These are phyloP conservation scores for Hymenoscyphus repandus DNA, from an alignment of 2,329 filamentous ascomycete genomes.

Conservation along the genomic window DNA sequence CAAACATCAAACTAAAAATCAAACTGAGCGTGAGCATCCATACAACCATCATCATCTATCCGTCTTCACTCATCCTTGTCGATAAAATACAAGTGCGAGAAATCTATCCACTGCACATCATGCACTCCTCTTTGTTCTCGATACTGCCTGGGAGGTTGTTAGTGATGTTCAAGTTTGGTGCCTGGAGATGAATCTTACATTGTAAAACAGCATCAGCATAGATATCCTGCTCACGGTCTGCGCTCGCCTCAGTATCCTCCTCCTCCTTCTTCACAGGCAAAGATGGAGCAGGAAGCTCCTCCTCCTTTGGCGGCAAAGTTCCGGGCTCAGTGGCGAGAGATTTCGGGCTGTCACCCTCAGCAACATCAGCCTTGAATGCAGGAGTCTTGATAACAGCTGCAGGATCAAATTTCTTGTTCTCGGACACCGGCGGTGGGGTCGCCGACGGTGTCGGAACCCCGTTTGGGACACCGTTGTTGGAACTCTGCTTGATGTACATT, in stretches of 20 bases:
- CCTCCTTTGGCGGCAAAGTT: conserved; percentile 51
- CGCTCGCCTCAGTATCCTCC: conserved; percentile 67
- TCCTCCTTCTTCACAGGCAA: conserved; percentile 53
- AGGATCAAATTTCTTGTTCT: conserved; percentile 34
- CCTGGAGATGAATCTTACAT: conserved; percentile 54
- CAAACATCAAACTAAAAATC: conserved; percentile 9
- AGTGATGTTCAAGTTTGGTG: conserved; percentile 28
- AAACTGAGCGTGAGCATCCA: conserved; percentile 26
- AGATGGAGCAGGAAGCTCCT: conserved; percentile 58
- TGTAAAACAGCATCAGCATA: conserved; percentile 88
- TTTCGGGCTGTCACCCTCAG: conserved; percentile 75
- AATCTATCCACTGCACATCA: conserved; percentile 89
- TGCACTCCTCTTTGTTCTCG: conserved; percentile 88
- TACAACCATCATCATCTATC: conserved; percentile 17
- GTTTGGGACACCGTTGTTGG: conserved; percentile 40
- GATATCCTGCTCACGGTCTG: conserved; percentile 81
- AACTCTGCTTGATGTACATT: conserved; percentile 55
- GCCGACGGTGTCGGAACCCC: conserved; percentile 64
- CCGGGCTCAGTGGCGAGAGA: conserved; percentile 67
- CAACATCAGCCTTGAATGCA: conserved; percentile 70
- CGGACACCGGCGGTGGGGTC: conserved; percentile 55
- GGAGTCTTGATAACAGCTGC: conserved; percentile 55
- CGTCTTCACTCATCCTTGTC: neutral
- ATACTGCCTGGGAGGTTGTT: conserved; percentile 64
- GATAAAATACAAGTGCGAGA: neutral